Base-by-base conservation (phyloP, 2,329 filamentous ascomycete species). In the Talaromyces sp. region DNA sequence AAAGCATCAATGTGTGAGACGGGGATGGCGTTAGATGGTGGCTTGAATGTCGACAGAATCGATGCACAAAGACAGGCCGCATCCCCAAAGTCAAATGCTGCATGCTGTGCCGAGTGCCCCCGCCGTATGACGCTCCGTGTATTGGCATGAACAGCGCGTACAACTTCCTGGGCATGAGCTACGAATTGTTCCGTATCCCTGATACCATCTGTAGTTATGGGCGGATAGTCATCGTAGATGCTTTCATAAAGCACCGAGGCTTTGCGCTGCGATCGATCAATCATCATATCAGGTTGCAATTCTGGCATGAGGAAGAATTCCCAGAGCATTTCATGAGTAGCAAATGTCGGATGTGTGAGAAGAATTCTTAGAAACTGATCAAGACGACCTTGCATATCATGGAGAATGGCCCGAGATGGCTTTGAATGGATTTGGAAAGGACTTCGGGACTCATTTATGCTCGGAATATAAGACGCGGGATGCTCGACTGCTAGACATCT, bases 261-360 rank as follows among this genome's bases (percentile, higher is more conserved):
- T 78, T 99, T 99, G 67, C 93, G 87, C 63, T 88, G 88, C 68
- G 91, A 96, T 59, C 95, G 87, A 75, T 96, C 90, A 62, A 91
- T 90, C 84, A 98, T 94, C 86, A 93, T 92, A 22, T 92, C 88
- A 0, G 91, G 86, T 74, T 97, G 92, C 59, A 99, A 87, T 70
- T 99, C 95, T 1, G 95, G 95, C 13, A 99, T 93, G 0, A 99
- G 85, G 78, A 99, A 97, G 79, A 99, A 99, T 72, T 99, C 95
- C 96, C 95, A 99, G 2, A 99, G 85, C 85, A 98, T 92, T 80
- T 99, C 95, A 73, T 99, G 96, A 0, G 92, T 97, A 0, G 92
- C 87, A 74, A 99, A 97, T 0, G 95, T 98, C 3, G 94, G 90
- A 73, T 99, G 95, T 9, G 87, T 84, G 31, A 99, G 84, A 68